phyloP scores from a whole-genome alignment of 495 filamentous ascomycete species.

The Monascus purpureus region DNA sequence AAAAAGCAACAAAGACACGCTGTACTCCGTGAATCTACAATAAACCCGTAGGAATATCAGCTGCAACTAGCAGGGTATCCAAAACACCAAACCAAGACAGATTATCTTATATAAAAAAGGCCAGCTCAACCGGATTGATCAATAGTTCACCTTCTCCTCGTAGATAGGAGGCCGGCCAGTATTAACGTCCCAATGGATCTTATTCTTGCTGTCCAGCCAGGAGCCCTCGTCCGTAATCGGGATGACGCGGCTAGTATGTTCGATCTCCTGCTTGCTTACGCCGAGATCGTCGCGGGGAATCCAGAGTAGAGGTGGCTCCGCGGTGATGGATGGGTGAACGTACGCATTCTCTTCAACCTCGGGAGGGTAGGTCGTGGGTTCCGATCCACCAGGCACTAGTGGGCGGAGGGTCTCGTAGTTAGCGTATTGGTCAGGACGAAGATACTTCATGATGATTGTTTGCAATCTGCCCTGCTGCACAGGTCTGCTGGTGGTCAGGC shows the following conservation, averaged over 20 bases:
- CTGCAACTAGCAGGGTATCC: too few relatives aligned
- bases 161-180: slow-evolving; percentile 64
- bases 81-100: too few relatives aligned
- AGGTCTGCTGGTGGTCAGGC: slow-evolving; percentile 8
- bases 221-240: slow-evolving; percentile 76
- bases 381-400: slow-evolving; percentile 47
- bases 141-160: slow-evolving; percentile 51
- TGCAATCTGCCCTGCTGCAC: slow-evolving; percentile 30
- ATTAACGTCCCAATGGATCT: slow-evolving; percentile 61
- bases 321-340: slow-evolving; percentile 55
- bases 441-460: slow-evolving; percentile 51
- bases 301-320: slow-evolving; percentile 62
- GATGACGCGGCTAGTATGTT: slow-evolving; percentile 55
- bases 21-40: too few relatives aligned
- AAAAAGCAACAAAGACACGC: too few relatives aligned
- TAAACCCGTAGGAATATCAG: too few relatives aligned
- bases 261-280: slow-evolving; percentile 62
- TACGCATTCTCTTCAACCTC: slow-evolving; percentile 59
- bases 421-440: slow-evolving; percentile 64
- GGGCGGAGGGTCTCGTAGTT: slow-evolving; percentile 60
- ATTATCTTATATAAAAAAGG: too few relatives aligned
- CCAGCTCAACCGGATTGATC: too few relatives aligned
- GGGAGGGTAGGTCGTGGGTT: slow-evolving; percentile 36
- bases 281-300: slow-evolving; percentile 66
- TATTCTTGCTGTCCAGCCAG: slow-evolving; percentile 65